Evolutionary conservation across 495 filamentous ascomycete species (phyloP), one percentile per base, ranked within the genome.

Genomic region (Xylaria scruposa): DNA sequence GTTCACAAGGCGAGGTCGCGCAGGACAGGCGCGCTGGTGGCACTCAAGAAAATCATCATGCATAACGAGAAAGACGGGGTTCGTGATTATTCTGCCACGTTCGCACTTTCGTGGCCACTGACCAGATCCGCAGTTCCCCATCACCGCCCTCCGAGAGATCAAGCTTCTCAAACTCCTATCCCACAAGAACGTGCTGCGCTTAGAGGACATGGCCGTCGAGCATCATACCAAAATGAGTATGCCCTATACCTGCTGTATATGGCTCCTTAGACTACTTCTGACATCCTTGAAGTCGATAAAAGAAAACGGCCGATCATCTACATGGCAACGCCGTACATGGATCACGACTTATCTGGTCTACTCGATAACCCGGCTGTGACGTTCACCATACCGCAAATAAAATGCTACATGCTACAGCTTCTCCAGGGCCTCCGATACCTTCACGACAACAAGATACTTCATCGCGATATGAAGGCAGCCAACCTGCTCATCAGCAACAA

Each of bases 241-340:
- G 85, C 81, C 33, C 40, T 62, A 17, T 67, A 4, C 9, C 40
- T 53, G 38, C 4, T 10, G 26, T 33, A n/a, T n/a, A 9, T 33
- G 42, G 31, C 24, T 58, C 29, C 5, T 26, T 47, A 70, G 21
- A 36, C 36, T 40, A 19, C 64, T 2, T 62, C 64, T 77, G 68
- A 73, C 79, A 49, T 47, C 0, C 38, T 38, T 26, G 17, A 73
- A 89, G 88, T 84, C 61, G 92, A 95, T 79, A 94, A 92, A 74
- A 88, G 90, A 61, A 96, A 94, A 81, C 90, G 91, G 70, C 91
- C 93, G 0, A 93, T 93, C 79, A 92, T 98, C 87, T 98, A 97
- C 79, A 99, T 99, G 96, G 96, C 98, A 64, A 97, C 91, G 31
- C 95, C 95, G 42, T 99, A 98, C 79, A 97, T 98, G 95, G 96